These are phyloP conservation scores for Tylopilus vinaceipallidus DNA, from an alignment of 768 basidiomycete species.

Conservation along the genomic window DNA sequence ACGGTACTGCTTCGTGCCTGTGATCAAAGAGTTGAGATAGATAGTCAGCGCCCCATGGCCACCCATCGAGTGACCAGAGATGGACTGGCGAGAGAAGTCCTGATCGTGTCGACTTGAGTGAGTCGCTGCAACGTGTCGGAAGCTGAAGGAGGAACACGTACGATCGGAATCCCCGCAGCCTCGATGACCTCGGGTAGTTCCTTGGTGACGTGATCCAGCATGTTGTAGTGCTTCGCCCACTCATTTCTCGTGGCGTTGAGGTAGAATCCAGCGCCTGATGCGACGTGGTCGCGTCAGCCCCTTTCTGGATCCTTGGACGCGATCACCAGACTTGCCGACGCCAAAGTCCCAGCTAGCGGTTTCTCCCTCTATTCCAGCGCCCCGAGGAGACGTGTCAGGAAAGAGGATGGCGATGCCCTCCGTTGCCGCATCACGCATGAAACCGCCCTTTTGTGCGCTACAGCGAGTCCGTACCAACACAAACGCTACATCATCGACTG, in stretches of 20 bases:
- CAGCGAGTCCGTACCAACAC: not conserved
- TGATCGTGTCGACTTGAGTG: slow-evolving; percentile 27
- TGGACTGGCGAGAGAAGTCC: slow-evolving; percentile 82
- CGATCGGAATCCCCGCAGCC: slow-evolving; percentile 73
- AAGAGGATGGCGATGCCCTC: slow-evolving; percentile 87
- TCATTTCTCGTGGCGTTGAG: slow-evolving; percentile 81
- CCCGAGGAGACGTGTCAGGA: slow-evolving; percentile 94
- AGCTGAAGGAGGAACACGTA: slow-evolving; percentile 38
- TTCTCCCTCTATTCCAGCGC: slow-evolving; percentile 83
- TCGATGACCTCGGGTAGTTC: slow-evolving; percentile 84
- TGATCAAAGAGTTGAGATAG: slow-evolving; percentile 67
- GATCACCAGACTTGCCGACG: slow-evolving; percentile 47
- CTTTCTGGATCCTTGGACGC: not conserved
- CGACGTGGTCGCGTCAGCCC: not conserved
- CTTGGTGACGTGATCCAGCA: slow-evolving; percentile 79
- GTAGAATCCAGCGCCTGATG: slow-evolving; percentile 85
- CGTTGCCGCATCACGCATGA: slow-evolving; percentile 79
- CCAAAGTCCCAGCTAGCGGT: slow-evolving; percentile 88
- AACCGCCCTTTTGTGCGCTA: slow-evolving; percentile 92
- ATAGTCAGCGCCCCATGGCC: slow-evolving; percentile 93
- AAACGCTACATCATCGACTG: not conserved
- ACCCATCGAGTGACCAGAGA: slow-evolving; percentile 98
- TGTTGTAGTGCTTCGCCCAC: slow-evolving; percentile 78
- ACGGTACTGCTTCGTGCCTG: slow-evolving; percentile 62
- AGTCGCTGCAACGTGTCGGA: not conserved